Evolutionary conservation across 2,329 filamentous ascomycete species (phyloP).

Genomic region (Didymella arachidicola): DNA sequence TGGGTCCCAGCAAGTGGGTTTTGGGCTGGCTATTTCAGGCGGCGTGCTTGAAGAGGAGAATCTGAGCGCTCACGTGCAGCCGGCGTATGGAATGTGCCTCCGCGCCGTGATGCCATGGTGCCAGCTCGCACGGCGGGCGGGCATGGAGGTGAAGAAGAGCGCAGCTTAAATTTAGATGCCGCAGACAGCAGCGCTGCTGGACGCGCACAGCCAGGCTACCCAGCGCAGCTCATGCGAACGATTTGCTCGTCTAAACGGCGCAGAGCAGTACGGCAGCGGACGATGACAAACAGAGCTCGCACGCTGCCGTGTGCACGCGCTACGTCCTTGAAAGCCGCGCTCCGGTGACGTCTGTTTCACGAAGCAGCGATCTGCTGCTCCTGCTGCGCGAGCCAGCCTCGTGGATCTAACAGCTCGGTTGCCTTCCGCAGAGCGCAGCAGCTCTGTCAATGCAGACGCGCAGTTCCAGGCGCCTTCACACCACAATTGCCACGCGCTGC

Average conservation of each 20-base stretch:
- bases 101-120: background rate
- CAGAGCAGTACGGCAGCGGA: constrained; percentile 18
- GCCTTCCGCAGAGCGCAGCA: constrained; percentile 2
- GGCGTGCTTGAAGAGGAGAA: constrained; percentile 30
- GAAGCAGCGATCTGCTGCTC: constrained; percentile 31
- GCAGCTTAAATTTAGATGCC: constrained; percentile 15
- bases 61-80: constrained; percentile 35
- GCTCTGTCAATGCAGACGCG: constrained; percentile 21
- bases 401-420: constrained; percentile 17
- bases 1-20: constrained; percentile 28
- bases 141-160: constrained; percentile 7
- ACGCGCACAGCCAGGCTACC: constrained; percentile 14
- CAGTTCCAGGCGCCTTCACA: constrained; percentile 20
- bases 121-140: constrained; percentile 3
- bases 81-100: constrained; percentile 24
- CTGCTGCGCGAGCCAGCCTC: constrained; percentile 22
- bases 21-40: constrained; percentile 27
- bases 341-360: constrained; percentile 38
- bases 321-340: constrained; percentile 23
- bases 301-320: constrained; percentile 27
- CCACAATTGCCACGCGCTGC: constrained; percentile 23
- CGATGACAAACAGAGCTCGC: constrained; percentile 19
- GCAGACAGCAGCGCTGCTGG: constrained; percentile 14
- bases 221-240: constrained; percentile 14
- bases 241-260: constrained; percentile 20